Conservation (phyloP, 805 yeast genomes). For the Ogataea populi-albae region DNA sequence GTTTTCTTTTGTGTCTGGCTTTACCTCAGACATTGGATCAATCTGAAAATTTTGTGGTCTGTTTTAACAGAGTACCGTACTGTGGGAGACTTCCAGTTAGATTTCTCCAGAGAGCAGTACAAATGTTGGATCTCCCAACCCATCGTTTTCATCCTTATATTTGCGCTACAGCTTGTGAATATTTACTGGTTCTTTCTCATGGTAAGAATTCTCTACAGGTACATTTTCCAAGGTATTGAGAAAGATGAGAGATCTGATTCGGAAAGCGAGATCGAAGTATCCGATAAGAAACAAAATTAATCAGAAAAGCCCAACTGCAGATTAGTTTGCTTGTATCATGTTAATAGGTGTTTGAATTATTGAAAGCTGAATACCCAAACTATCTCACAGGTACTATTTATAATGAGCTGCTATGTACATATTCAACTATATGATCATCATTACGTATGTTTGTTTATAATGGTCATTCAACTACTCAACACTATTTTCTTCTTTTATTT, state of each 20-base stretch:
- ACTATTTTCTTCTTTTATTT: conserved; percentile 5
- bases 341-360: not conserved
- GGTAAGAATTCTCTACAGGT: conserved; percentile 70
- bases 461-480: too few relatives aligned
- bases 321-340: not conserved
- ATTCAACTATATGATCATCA: too few relatives aligned
- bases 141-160: conserved; percentile 74
- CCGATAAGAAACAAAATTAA: conserved; percentile 23
- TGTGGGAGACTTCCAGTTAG: conserved; percentile 75
- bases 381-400: too few relatives aligned
- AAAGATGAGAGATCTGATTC: conserved; percentile 87
- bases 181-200: conserved; percentile 85
- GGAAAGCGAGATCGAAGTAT: conserved; percentile 56
- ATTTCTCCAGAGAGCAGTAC: conserved; percentile 90
- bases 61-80: conserved; percentile 81
- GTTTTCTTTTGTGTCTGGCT: conserved; percentile 76
- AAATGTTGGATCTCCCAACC: conserved; percentile 95
- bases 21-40: conserved; percentile 84
- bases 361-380: too few relatives aligned
- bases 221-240: conserved; percentile 54
- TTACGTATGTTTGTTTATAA: too few relatives aligned
- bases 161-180: conserved; percentile 82
- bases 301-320: not conserved
- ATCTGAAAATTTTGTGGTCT: conserved; percentile 77
- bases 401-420: too few relatives aligned